Conservation (phyloP, 129 eudicot species). For the Ambrosia trifida region DNA sequence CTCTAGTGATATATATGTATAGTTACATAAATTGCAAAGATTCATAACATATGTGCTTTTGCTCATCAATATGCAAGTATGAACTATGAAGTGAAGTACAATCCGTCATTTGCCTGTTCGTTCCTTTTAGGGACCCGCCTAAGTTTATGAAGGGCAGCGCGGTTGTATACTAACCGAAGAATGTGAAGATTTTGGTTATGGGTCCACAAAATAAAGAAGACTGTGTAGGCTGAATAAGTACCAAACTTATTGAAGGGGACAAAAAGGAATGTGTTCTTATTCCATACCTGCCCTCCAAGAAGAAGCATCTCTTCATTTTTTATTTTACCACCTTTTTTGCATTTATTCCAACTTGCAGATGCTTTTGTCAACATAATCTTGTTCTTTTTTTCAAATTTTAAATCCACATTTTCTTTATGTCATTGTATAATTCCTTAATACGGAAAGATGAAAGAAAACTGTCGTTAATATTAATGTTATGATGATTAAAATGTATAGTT, state of each 20-base stretch:
- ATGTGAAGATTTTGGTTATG: constrained; percentile 40
- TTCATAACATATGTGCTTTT: constrained; percentile 44
- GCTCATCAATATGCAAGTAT: constrained; percentile 44
- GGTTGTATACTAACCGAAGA: constrained; percentile 39
- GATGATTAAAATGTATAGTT: constrained; percentile 11
- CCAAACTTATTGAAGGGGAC: constrained; percentile 88
- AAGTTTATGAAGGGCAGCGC: constrained; percentile 32
- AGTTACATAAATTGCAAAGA: constrained; percentile 29
- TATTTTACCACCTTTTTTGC: constrained; percentile 34
- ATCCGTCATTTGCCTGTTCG: constrained; percentile 32
- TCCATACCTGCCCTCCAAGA: constrained; percentile 73
- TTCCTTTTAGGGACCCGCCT: constrained; percentile 43
- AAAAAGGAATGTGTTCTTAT: constrained; percentile 74
- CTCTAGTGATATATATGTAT: constrained; percentile 16
- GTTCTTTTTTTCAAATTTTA: constrained; percentile 34
- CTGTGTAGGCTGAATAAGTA: constrained; percentile 61
- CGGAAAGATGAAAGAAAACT: constrained; percentile 18
- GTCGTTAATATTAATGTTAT: constrained; percentile 3
- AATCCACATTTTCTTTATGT: constrained; percentile 22
- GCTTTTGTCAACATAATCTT: constrained; percentile 85
- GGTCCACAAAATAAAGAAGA: constrained; percentile 39
- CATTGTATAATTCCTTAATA: constrained; percentile 25
- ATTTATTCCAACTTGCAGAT: constrained; percentile 57
- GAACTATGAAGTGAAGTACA: constrained; percentile 62
- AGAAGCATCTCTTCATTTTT: constrained; percentile 56